Evolutionary conservation across 805 yeast genomes (phyloP).

Genomic region (Clavispora fructus): DNA sequence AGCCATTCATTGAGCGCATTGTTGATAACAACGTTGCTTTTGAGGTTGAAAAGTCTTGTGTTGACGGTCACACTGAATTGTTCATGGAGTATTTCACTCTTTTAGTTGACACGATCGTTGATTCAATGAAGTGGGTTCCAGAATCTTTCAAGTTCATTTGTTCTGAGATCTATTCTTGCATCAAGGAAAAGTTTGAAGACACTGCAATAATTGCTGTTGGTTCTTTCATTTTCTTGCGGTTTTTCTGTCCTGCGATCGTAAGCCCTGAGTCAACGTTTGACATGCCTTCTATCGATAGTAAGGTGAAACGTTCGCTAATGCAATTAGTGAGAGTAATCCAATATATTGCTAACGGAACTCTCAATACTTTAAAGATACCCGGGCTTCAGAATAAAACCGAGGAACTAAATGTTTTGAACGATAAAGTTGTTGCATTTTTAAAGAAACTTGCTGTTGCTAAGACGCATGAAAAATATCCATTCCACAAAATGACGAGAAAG

Average conservation of each 20-base stretch:
- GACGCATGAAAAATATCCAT: conserved; percentile 19
- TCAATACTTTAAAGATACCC: conserved; percentile 62
- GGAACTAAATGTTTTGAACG: conserved; percentile 29
- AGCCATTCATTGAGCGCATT: conserved; percentile 53
- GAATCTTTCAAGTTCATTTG: conserved; percentile 68
- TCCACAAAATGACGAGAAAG: conserved; percentile 18
- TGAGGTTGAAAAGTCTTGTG: conserved; percentile 56
- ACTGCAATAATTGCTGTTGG: conserved; percentile 67
- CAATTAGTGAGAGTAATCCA: conserved; percentile 81
- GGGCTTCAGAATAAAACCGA: conserved; percentile 37
- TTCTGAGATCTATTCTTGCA: conserved; percentile 53
- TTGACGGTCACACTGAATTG: conserved; percentile 30
- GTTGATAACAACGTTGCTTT: conserved; percentile 45
- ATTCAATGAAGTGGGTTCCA: conserved; percentile 58
- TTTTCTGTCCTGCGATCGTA: conserved; percentile 84
- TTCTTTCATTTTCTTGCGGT: conserved; percentile 76
- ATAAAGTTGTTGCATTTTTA: conserved; percentile 26
- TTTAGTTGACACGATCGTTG: conserved; percentile 55
- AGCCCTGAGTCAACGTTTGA: conserved; percentile 64
- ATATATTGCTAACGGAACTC: conserved; percentile 78
- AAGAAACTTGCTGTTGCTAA: conserved; percentile 16
- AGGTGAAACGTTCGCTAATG: conserved; percentile 61
- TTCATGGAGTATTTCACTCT: conserved; percentile 54
- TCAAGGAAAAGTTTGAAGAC: conserved; percentile 57
- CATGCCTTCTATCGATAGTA: conserved; percentile 22